These are phyloP conservation scores for Daldinia childiae DNA, from an alignment of 495 filamentous ascomycete genomes.

Conservation along the genomic window DNA sequence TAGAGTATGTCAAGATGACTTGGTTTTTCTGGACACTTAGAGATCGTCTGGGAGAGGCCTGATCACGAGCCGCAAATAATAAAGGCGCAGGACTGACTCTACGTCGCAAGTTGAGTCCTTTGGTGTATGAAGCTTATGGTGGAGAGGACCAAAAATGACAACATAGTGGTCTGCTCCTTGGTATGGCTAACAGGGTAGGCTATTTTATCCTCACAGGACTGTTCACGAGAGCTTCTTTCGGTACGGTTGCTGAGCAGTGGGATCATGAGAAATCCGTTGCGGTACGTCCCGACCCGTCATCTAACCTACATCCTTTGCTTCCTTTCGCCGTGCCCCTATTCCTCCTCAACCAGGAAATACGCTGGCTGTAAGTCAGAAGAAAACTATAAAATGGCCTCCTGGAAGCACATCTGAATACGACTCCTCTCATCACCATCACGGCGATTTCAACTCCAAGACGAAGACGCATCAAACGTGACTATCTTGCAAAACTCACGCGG, in stretches of 20 bases:
- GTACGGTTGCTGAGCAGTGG: slow-evolving; percentile 11
- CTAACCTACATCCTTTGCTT: slow-evolving; percentile 33
- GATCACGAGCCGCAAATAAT: slow-evolving; percentile 23
- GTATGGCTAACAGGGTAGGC: slow-evolving; percentile 30
- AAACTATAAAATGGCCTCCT: slow-evolving; percentile 31
- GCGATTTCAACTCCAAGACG: not conserved
- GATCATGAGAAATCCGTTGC: slow-evolving; percentile 33
- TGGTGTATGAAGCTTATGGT: slow-evolving; percentile 11
- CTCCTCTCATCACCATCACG: slow-evolving; percentile 8
- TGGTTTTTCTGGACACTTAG: slow-evolving; percentile 2
- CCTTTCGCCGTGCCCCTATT: slow-evolving; percentile 39
- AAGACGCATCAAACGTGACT: not conserved
- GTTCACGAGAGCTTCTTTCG: slow-evolving; percentile 7
- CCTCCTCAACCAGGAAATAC: slow-evolving; percentile 23
- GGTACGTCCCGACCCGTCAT: slow-evolving; percentile 38
- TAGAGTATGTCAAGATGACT: slow-evolving; percentile 12
- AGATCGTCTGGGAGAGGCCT: slow-evolving; percentile 20
- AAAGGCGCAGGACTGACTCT: slow-evolving; percentile 39
- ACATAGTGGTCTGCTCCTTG: slow-evolving; percentile 17
- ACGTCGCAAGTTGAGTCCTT: slow-evolving; percentile 31
- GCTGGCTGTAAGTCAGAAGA: not conserved
- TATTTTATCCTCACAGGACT: slow-evolving; percentile 16
- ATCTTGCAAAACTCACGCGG: not conserved
- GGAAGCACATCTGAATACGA: slow-evolving; percentile 8
- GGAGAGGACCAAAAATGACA: slow-evolving; percentile 6